phyloP scores from a whole-genome alignment of 192 early-diverging fungal species.

The Rhizophlyctis rosea region DNA sequence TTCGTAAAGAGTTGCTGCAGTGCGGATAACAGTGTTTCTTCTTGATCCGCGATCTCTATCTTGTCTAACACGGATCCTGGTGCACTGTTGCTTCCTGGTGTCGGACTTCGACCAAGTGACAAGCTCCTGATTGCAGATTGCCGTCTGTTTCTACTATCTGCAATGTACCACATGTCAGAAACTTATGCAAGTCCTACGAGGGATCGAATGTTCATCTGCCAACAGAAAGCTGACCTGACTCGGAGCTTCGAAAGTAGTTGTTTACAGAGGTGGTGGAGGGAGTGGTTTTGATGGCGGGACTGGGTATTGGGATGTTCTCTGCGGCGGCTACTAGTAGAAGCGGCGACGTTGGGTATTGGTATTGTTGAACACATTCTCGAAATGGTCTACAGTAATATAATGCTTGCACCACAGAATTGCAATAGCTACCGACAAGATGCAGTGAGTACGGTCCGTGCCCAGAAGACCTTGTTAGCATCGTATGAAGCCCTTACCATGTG shows the following conservation, averaged over 20 bases:
- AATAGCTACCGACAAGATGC: conserved; percentile 57
- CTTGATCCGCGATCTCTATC: conserved; percentile 23
- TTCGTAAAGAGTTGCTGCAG: conserved; percentile 83
- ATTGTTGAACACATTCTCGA: conserved; percentile 84
- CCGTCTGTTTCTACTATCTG: background rate
- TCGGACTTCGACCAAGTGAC: background rate
- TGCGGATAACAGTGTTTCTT: conserved; percentile 80
- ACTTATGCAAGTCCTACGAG: too few species aligned
- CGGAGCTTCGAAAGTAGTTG: too few species aligned
- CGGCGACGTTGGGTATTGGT: conserved; percentile 54
- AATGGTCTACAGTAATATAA: conserved; percentile 94
- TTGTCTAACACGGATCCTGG: conserved; percentile 18
- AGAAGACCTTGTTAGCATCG: conserved; percentile 1
- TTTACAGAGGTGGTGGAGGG: conserved; percentile 37
- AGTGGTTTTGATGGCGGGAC: too few species aligned
- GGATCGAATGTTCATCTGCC: too few species aligned
- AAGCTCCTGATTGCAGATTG: background rate
- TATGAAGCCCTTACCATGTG: conserved; percentile 61
- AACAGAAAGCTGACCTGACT: too few species aligned
- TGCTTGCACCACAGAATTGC: conserved; percentile 93
- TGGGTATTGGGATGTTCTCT: conserved; percentile 22
- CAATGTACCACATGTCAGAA: too few species aligned
- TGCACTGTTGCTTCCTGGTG: background rate
- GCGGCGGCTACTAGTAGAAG: conserved; percentile 24
- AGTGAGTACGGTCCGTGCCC: background rate